These are phyloP conservation scores for Rosa rugosa DNA, from an alignment of 306 rosid genomes.

Conservation along the genomic window DNA sequence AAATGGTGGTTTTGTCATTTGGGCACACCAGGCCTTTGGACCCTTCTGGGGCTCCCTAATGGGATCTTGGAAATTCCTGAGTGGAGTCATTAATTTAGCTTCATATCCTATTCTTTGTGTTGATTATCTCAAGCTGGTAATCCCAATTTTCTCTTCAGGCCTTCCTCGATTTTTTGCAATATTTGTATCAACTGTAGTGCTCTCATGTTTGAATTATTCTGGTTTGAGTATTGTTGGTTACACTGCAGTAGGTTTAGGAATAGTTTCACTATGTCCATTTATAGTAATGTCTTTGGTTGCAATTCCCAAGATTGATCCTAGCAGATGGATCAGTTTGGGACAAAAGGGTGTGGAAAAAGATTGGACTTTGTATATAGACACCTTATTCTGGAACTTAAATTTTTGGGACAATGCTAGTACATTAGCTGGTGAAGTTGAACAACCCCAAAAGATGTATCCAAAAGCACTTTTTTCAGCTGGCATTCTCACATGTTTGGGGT, in stretches of 20 bases:
- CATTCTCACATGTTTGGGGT: conserved; percentile 46
- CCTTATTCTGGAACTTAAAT: conserved; percentile 61
- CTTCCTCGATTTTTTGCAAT: conserved; percentile 27
- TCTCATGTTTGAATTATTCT: conserved; percentile 41
- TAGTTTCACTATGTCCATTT: conserved; percentile 44
- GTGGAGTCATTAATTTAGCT: conserved; percentile 43
- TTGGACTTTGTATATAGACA: conserved; percentile 52
- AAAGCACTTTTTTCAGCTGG: conserved; percentile 45
- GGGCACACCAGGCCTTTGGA: conserved; percentile 43
- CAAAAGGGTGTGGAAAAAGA: conserved; percentile 42
- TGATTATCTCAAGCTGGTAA: conserved; percentile 36
- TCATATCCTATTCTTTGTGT: conserved; percentile 46
- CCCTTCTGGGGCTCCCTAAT: conserved; percentile 49
- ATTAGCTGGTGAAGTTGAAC: conserved; percentile 55
- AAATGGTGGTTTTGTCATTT: conserved; percentile 43
- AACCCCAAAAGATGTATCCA: conserved; percentile 51
- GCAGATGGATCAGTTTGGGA: conserved; percentile 52
- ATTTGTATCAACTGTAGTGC: conserved; percentile 31
- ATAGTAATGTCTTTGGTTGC: conserved; percentile 37
- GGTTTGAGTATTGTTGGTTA: conserved; percentile 45
- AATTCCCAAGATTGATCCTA: conserved; percentile 45
- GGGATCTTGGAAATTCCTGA: conserved; percentile 47
- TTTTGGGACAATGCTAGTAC: conserved; percentile 65
- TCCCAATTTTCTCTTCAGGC: conserved; percentile 42
- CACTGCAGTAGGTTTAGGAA: conserved; percentile 34